Base-by-base conservation (phyloP, 1,139 yeast species). In the Sugiyamaella castrensis region DNA sequence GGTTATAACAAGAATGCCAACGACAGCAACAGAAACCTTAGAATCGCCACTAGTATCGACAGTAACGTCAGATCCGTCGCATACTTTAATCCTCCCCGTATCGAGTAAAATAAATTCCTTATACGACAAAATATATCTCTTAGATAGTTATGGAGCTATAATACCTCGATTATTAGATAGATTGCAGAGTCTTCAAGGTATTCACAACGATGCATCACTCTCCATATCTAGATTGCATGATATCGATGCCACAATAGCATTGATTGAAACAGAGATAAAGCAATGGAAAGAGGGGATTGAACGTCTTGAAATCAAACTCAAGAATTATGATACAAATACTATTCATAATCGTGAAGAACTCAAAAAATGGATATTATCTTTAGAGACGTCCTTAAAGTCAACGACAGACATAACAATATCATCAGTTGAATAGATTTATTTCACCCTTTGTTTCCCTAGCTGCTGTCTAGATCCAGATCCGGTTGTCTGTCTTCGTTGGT, bases 211-310 rank as follows among this genome's bases (percentile, higher is more conserved):
- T 35, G 74, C 83, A 36, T 72, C 75, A 44, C 81, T 78, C 51
- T 80, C 86, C 1, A 69, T 81, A 31, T 69, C 66, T 43, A 63
- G 79, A 12, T 75, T 84, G 52, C 68, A 72, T 42, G 79, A 79
- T 52, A 53, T 80, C 32, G 81, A 79, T 46, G 48, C 53, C 8
- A 57, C 60, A 39, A 57, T 81, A 12, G 57, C 58, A 3, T 65
- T 65, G 3, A 56, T 80, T 53, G 59, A 67, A 33, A 48, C 49
- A 0, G 82, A 79, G 40, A 57, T 79, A 38, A 55, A 54, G 0
- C 54, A 63, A 16, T 72, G 76, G 87, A 71, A 71, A 40, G 54
- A 59, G 6, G 63, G 73, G 0, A 58, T 80, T n/a, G 56, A 59
- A 1, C 48, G 47, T 1, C 56, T 82, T 37, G 75, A 75, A 47